A percentile compares a stretch with the other conserved stretches of the same genome.
Evolutionary conservation across 2,329 filamentous ascomycete species (phyloP).

Genomic region (Claviceps sorghi): DNA sequence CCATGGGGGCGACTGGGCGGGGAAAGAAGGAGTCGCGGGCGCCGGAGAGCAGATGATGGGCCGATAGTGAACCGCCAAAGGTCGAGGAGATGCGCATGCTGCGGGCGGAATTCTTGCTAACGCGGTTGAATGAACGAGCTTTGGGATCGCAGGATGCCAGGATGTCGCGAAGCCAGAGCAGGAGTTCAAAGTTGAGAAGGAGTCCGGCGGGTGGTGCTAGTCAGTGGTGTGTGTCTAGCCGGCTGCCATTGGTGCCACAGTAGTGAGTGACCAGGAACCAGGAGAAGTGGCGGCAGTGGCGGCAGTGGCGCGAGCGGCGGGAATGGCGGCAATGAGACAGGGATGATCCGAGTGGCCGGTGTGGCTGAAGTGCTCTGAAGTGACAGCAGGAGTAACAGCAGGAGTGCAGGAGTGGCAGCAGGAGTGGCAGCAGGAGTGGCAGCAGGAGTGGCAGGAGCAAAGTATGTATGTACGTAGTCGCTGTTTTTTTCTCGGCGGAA

Average conservation of each 20-base stretch:
- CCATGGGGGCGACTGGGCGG: constrained; percentile 12
- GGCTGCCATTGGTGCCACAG: not conserved
- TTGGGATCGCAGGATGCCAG: not conserved
- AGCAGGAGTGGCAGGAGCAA: no score
- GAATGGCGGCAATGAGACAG: not conserved
- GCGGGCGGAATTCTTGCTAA: not conserved
- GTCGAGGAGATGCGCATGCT: not conserved
- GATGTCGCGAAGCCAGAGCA: not conserved
- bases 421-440: no score
- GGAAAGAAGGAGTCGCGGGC: not conserved
- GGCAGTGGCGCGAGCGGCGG: not conserved
- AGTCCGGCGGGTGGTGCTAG: not conserved
- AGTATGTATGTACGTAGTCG: no score
- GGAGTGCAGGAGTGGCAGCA: no score
- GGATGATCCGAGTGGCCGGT: not conserved
- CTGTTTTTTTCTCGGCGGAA: not conserved
- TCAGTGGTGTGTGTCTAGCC: not conserved
- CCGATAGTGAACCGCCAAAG: not conserved
- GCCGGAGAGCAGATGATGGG: not conserved
- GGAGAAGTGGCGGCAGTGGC: not conserved
- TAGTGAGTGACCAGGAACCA: not conserved
- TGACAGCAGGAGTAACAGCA: not conserved
- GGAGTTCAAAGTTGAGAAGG: not conserved
- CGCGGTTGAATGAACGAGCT: not conserved
- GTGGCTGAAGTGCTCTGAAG: no score